A percentile compares a stretch with the other conserved stretches of the same genome.
Conservation (phyloP, 495 filamentous ascomycete species). For the Hyaloscypha hepaticicola region DNA sequence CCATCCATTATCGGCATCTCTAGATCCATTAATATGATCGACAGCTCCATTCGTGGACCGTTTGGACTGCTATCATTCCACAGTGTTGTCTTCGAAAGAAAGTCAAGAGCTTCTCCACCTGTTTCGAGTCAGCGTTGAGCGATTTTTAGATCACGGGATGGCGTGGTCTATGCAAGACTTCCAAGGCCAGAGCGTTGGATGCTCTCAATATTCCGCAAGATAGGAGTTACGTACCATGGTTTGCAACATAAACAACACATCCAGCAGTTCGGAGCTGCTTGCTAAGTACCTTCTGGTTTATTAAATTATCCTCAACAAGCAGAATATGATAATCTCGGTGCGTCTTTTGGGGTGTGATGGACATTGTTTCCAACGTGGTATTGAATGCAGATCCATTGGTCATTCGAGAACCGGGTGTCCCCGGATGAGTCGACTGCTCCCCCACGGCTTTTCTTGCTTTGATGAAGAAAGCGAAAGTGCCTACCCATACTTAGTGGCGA, state of each 20-base stretch:
- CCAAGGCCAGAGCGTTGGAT: too few species aligned
- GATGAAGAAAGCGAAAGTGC: slow-evolving; percentile 78
- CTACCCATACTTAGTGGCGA: slow-evolving; percentile 2
- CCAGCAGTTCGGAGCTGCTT: slow-evolving; percentile 69
- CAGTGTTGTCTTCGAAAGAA: slow-evolving; percentile 29
- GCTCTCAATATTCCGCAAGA: neutral
- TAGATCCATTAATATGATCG: slow-evolving; percentile 82
- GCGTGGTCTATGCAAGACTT: neutral
- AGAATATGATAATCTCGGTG: slow-evolving; percentile 45
- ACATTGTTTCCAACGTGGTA: neutral
- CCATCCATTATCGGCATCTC: slow-evolving; percentile 92
- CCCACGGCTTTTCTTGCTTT: slow-evolving; percentile 50
- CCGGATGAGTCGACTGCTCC: slow-evolving; percentile 40
- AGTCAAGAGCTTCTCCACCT: slow-evolving; percentile 64
- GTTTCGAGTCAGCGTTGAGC: neutral
- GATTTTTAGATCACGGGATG: neutral
- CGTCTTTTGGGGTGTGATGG: neutral
- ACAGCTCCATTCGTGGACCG: slow-evolving; percentile 45
- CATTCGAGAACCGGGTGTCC: neutral
- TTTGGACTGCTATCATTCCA: slow-evolving; percentile 16
- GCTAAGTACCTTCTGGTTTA: slow-evolving; percentile 67
- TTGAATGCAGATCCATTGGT: neutral
- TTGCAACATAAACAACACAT: slow-evolving; percentile 68
- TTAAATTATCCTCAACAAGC: slow-evolving; percentile 82
- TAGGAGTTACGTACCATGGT: slow-evolving; percentile 51